Percentiles rank a stretch among this genome's conserved stretches.
These are phyloP conservation scores for Trametes meyenii DNA, from an alignment of 768 basidiomycete genomes.

Conservation along the genomic window DNA sequence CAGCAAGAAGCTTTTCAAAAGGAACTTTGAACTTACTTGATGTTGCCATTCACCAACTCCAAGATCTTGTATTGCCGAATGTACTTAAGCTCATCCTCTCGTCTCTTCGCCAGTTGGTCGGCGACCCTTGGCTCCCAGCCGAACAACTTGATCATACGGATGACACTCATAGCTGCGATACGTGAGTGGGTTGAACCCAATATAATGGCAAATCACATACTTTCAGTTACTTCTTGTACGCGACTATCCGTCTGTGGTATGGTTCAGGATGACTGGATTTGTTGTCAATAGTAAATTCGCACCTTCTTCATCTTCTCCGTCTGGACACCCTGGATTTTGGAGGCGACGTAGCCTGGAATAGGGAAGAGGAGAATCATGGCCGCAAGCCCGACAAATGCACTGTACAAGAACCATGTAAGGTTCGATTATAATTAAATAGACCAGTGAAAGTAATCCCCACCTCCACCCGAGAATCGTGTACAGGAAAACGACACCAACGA, in stretches of 20 bases:
- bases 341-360: constrained; percentile 45
- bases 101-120: constrained; percentile 53
- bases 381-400: constrained; percentile 47
- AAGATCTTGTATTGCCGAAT: constrained; percentile 56
- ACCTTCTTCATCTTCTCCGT: constrained; percentile 47
- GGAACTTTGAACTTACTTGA: constrained; percentile 42
- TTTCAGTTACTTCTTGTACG: constrained; percentile 47
- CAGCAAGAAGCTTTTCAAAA: not conserved
- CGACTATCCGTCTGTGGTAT: constrained; percentile 45
- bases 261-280: not conserved
- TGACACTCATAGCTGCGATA: constrained; percentile 36
- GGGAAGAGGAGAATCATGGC: constrained; percentile 46
- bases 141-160: constrained; percentile 55
- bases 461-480: constrained; percentile 53
- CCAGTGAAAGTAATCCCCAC: constrained; percentile 25
- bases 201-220: constrained; percentile 22
- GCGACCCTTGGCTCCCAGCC: constrained; percentile 52
- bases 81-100: constrained; percentile 62
- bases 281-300: not conserved
- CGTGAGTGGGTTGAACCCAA: constrained; percentile 1
- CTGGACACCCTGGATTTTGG: constrained; percentile 39
- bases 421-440: not conserved
- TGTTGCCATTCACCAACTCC: constrained; percentile 46
- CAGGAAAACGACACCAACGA: constrained; percentile 44
- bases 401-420: not conserved